These are phyloP conservation scores for Aspergillus bridgeri DNA, from an alignment of 495 filamentous ascomycete species.

Conservation along the genomic window DNA sequence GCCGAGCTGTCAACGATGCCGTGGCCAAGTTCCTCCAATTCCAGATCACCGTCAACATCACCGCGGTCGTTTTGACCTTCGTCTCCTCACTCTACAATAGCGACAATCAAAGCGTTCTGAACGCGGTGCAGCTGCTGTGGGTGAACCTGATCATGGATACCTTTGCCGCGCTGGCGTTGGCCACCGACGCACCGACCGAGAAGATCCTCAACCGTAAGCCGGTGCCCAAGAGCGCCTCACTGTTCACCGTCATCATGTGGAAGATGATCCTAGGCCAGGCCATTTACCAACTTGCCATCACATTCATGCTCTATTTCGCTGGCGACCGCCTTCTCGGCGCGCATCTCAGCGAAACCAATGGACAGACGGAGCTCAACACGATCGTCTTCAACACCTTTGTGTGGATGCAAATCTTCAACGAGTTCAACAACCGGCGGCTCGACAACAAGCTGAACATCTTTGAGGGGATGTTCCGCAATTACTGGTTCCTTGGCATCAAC, in stretches of 20 bases:
- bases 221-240: conserved; percentile 69
- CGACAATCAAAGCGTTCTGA: conserved; percentile 68
- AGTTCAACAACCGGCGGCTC: conserved; percentile 87
- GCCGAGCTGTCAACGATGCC: conserved; percentile 84
- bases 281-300: conserved; percentile 74
- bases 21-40: conserved; percentile 91
- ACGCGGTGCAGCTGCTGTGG: conserved; percentile 85
- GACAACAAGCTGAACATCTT: conserved; percentile 91
- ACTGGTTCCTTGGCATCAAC: conserved; percentile 82
- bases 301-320: conserved; percentile 75
- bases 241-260: conserved; percentile 88
- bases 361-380: conserved; percentile 55
- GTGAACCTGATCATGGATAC: conserved; percentile 95
- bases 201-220: conserved; percentile 79
- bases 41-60: conserved; percentile 89
- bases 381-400: conserved; percentile 93
- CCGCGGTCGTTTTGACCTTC: conserved; percentile 79
- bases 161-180: conserved; percentile 80
- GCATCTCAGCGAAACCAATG: conserved; percentile 38
- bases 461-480: conserved; percentile 72
- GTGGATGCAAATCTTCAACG: conserved; percentile 97
- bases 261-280: conserved; percentile 93
- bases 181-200: conserved; percentile 77
- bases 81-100: conserved; percentile 72
- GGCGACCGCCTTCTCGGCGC: conserved; percentile 55